Evolutionary conservation across 139 green algal species (phyloP).

Genomic region (Chlamydomonas sp.): DNA sequence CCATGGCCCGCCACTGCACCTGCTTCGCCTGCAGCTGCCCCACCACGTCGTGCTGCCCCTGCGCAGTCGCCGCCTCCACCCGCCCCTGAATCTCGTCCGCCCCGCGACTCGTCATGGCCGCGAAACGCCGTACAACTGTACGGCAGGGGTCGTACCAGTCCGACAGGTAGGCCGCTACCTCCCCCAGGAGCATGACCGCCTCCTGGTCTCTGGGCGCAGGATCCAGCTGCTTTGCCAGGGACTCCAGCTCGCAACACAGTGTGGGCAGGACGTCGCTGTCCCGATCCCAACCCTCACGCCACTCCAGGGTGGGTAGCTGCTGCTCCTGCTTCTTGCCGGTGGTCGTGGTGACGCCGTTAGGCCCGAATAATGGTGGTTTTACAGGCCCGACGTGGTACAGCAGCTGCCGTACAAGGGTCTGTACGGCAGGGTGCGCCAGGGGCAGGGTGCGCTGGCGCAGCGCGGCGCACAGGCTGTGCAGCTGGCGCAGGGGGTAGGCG

Average conservation of each 20-base stretch:
- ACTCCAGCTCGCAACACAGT: constrained; percentile 33
- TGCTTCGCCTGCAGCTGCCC: constrained; percentile 40
- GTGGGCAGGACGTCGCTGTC: constrained; percentile 19
- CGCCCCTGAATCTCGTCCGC: constrained; percentile 36
- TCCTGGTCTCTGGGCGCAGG: constrained; percentile 41
- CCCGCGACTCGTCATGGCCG: constrained; percentile 37
- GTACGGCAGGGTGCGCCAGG: too few relatives aligned
- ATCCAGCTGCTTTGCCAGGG: constrained; percentile 48
- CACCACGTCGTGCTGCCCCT: background rate
- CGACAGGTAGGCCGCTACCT: constrained; percentile 55
- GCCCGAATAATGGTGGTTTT: too few relatives aligned
- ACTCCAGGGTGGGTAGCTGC: background rate
- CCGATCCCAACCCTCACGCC: constrained; percentile 1
- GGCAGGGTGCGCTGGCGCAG: too few relatives aligned
- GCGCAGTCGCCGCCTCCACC: background rate
- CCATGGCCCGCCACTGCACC: constrained; percentile 27
- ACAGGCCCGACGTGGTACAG: constrained; percentile 56
- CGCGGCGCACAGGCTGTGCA: too few relatives aligned
- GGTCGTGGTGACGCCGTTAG: background rate
- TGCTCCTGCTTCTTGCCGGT: background rate
- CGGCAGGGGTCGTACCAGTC: constrained; percentile 3
- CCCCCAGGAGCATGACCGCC: constrained; percentile 54
- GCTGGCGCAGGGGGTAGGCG: too few relatives aligned
- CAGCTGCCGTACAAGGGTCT: constrained; percentile 44
- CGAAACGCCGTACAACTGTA: constrained; percentile 49